phyloP scores from a whole-genome alignment of 345 rosid species.

The Eucalyptus sp. region DNA sequence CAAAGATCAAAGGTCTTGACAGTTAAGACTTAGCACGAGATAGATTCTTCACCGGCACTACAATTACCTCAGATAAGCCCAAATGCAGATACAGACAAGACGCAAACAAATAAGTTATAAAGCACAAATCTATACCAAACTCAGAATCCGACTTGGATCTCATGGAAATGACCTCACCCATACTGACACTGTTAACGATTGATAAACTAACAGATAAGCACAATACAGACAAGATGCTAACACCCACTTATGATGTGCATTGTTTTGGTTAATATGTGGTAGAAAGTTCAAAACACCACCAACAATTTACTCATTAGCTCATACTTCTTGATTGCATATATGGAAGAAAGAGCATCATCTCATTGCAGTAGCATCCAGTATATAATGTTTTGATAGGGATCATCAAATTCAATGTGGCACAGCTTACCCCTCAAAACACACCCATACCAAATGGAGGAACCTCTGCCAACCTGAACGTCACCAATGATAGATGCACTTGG shows the following conservation, averaged over 20 bases:
- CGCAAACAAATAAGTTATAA: neutral
- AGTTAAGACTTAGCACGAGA: neutral
- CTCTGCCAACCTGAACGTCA: conserved; percentile 59
- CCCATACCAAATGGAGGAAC: conserved; percentile 95
- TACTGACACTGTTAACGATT: neutral
- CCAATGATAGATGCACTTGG: conserved; percentile 83
- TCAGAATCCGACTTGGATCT: neutral
- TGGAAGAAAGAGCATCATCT: neutral
- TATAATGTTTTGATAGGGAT: neutral
- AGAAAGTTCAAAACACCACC: neutral
- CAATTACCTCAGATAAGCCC: neutral
- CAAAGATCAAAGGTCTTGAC: neutral
- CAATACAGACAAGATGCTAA: neutral
- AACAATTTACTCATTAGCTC: neutral
- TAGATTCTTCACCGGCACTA: neutral
- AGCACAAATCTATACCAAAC: neutral
- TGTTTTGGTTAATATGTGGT: neutral
- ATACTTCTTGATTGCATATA: neutral
- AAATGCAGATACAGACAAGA: neutral
- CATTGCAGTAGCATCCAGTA: neutral
- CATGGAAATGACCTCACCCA: neutral
- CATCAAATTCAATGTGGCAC: neutral
- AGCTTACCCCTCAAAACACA: conserved; percentile 77
- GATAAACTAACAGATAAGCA: neutral
- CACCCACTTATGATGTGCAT: neutral